A percentile compares a stretch with the other conserved stretches of the same genome.
These are phyloP conservation scores for Boechera divaricarpa DNA, from an alignment of 345 rosid genomes.

Conservation along the genomic window DNA sequence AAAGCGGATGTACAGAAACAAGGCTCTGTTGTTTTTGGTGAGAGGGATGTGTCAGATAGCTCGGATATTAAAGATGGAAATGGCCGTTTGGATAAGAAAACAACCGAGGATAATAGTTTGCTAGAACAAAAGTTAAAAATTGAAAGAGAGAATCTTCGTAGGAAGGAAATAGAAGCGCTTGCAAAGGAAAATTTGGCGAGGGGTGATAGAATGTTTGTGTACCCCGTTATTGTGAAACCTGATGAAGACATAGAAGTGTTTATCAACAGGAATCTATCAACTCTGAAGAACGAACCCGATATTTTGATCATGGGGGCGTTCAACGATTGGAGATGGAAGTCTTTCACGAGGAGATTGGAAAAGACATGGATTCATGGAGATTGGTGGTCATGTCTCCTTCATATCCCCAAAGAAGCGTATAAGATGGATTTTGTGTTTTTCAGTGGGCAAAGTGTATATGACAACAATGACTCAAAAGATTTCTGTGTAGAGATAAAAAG, in stretches of 20 bases:
- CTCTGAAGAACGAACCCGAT: slow-evolving; percentile 63
- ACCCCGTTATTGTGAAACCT: slow-evolving; percentile 64
- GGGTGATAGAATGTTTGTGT: slow-evolving; percentile 67
- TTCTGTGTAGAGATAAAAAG: slow-evolving; percentile 72
- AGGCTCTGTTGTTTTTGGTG: slow-evolving; percentile 43
- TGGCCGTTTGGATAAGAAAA: slow-evolving; percentile 34
- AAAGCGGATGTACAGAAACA: slow-evolving; percentile 47
- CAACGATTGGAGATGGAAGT: slow-evolving; percentile 92
- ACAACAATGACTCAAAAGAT: slow-evolving; percentile 76
- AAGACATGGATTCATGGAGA: slow-evolving; percentile 67
- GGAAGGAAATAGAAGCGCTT: slow-evolving; percentile 62
- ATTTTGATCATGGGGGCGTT: slow-evolving; percentile 87
- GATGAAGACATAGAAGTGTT: slow-evolving; percentile 78
- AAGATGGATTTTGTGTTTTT: slow-evolving; percentile 91
- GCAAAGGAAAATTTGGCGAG: slow-evolving; percentile 56
- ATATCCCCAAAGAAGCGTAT: slow-evolving; percentile 87
- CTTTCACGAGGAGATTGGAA: slow-evolving; percentile 70
- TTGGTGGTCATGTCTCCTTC: slow-evolving; percentile 89
- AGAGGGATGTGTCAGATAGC: slow-evolving; percentile 40
- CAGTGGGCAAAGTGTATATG: slow-evolving; percentile 74
- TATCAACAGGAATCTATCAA: slow-evolving; percentile 65
- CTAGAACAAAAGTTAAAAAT: slow-evolving; percentile 48
- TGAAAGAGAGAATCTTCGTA: slow-evolving; percentile 56
- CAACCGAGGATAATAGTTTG: slow-evolving; percentile 44
- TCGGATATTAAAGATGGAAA: slow-evolving; percentile 23